Percentiles rank a stretch among this genome's conserved stretches.
These are phyloP conservation scores for Ophiostoma novo-ulmi DNA, from an alignment of 2,329 filamentous ascomycete genomes.

Conservation along the genomic window DNA sequence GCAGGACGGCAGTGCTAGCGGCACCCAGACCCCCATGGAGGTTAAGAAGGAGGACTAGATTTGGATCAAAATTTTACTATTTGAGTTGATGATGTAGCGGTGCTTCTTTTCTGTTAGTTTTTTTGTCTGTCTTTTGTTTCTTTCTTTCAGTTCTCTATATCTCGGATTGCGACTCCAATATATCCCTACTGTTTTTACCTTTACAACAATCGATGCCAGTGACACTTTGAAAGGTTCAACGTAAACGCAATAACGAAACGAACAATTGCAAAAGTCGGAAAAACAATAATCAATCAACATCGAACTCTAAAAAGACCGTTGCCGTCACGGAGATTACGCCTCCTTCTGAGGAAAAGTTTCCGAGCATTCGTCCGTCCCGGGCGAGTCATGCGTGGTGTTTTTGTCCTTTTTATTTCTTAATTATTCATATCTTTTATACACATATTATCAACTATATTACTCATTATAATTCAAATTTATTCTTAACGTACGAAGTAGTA, in stretches of 20 bases:
- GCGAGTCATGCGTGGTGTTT: neutral
- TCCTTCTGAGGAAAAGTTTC: neutral
- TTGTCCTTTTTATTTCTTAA: no score
- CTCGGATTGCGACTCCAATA: neutral
- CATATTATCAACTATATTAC: no score
- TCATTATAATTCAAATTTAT: neutral
- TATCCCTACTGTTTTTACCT: conserved; percentile 1
- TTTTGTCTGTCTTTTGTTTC: neutral
- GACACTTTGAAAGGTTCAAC: no score
- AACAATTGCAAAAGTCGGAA: no score
- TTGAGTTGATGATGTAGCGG: no score
- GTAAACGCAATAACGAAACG: no score
- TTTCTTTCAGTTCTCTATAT: neutral
- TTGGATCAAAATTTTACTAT: neutral
- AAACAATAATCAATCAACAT: no score
- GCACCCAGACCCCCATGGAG: neutral
- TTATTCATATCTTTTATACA: no score
- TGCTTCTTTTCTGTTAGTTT: neutral
- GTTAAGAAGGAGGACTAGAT: neutral
- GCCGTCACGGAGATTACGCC: neutral
- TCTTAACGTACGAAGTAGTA: neutral
- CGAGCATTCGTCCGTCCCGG: neutral
- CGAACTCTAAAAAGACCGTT: no score
- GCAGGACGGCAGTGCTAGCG: conserved; percentile 2
- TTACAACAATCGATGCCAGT: no score